These are phyloP conservation scores for Helminthosporium solani DNA, from an alignment of 2,329 filamentous ascomycete genomes.

Conservation along the genomic window DNA sequence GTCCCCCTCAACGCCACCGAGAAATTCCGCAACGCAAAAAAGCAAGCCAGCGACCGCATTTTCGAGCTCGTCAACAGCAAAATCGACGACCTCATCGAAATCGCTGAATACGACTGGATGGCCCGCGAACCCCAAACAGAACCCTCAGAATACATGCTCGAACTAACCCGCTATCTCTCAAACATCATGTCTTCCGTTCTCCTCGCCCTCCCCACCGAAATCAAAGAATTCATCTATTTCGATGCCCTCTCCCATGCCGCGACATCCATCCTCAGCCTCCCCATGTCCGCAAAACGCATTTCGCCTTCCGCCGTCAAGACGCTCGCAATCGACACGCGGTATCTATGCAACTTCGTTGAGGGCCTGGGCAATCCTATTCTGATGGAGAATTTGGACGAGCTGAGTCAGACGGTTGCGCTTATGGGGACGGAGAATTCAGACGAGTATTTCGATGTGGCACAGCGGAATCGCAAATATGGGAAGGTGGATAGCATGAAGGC, in stretches of 20 bases:
- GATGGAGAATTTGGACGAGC: conserved; percentile 83
- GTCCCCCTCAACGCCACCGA: conserved; percentile 80
- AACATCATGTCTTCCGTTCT: conserved; percentile 97
- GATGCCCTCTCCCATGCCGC: conserved; percentile 91
- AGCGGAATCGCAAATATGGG: conserved; percentile 88
- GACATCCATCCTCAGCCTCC: conserved; percentile 77
- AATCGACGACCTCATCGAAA: conserved; percentile 96
- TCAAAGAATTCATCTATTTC: conserved; percentile 97
- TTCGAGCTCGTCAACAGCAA: conserved; percentile 99
- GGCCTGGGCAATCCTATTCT: conserved; percentile 86
- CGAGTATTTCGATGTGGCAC: conserved; percentile 92
- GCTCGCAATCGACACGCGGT: conserved; percentile 78
- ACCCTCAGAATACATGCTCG: conserved; percentile 93
- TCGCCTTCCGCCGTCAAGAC: conserved; percentile 82
- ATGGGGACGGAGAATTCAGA: conserved; percentile 88
- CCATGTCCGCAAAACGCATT: conserved; percentile 77
- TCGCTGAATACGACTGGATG: conserved; percentile 93
- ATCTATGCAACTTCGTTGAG: conserved; percentile 83
- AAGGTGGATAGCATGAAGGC: conserved; percentile 90
- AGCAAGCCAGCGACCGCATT: conserved; percentile 94
- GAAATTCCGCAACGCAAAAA: conserved; percentile 85
- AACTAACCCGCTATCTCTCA: conserved; percentile 84
- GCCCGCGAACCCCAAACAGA: conserved; percentile 57
- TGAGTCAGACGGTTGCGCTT: conserved; percentile 87
- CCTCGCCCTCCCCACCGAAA: conserved; percentile 87